Conservation (phyloP, 345 rosid genomes). For the Pistacia integerrima region DNA sequence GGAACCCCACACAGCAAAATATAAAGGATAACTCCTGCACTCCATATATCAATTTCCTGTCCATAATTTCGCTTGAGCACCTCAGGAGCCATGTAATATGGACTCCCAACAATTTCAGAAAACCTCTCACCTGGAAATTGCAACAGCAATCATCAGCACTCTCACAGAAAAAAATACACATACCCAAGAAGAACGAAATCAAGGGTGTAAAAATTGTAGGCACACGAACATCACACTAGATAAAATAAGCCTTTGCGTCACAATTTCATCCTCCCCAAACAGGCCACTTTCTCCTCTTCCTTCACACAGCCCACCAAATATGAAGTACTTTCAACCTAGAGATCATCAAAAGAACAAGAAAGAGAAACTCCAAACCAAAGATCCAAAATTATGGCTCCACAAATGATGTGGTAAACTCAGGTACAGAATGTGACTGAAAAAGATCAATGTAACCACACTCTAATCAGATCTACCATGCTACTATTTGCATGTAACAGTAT, state of each 20-base stretch:
- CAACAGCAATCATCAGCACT: slow-evolving; percentile 19
- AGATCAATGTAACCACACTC: neutral
- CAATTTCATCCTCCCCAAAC: neutral
- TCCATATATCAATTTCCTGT: slow-evolving; percentile 99
- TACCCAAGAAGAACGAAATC: neutral
- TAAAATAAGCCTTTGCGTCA: neutral
- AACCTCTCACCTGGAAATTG: slow-evolving; percentile 74
- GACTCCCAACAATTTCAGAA: slow-evolving; percentile 99
- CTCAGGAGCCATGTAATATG: slow-evolving; percentile 99
- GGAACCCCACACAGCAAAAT: slow-evolving; percentile 97
- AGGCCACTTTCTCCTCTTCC: neutral
- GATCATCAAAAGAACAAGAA: neutral
- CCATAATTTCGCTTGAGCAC: slow-evolving; percentile 97
- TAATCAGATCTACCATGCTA: neutral
- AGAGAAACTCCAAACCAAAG: neutral
- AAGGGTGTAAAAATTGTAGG: neutral
- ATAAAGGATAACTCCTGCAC: slow-evolving; percentile 98
- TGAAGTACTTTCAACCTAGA: neutral
- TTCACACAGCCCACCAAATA: neutral
- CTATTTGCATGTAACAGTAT: neutral
- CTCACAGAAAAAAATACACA: neutral
- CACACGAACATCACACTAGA: neutral
- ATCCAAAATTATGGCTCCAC: neutral
- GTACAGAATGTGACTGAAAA: neutral
- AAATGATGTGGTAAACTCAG: slow-evolving; percentile 2